Percentiles rank a stretch among this genome's conserved stretches.
Evolutionary conservation across 2,329 filamentous ascomycete genomes (phyloP).

Genomic region (Fusarium caatingaense): DNA sequence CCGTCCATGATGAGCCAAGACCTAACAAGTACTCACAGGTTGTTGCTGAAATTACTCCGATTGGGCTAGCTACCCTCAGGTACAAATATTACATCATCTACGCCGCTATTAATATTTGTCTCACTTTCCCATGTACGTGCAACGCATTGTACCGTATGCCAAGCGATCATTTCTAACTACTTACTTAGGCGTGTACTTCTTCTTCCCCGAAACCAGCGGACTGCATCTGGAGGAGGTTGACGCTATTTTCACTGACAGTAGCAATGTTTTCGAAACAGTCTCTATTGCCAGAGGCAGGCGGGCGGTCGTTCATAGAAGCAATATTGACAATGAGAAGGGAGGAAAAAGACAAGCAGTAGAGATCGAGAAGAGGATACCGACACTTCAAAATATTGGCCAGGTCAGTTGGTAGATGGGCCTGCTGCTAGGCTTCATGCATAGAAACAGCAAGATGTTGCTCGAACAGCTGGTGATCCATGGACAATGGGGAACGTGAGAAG

Average conservation of each 20-base stretch:
- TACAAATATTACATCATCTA: slow-evolving; percentile 16
- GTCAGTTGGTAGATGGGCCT: too few species aligned
- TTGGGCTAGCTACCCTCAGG: slow-evolving; percentile 8
- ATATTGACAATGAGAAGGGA: accelerated
- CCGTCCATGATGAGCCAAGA: accelerated
- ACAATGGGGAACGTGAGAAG: too few species aligned
- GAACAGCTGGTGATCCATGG: too few species aligned
- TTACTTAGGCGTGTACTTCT: background rate
- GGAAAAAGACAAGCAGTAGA: background rate
- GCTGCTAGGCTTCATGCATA: accelerated
- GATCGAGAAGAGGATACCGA: background rate
- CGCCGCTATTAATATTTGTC: slow-evolving; percentile 1
- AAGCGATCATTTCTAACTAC: background rate
- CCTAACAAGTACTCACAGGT: background rate
- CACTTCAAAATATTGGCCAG: background rate
- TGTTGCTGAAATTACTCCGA: slow-evolving; percentile 11
- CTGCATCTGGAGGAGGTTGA: slow-evolving; percentile 6
- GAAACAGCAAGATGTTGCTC: too few species aligned
- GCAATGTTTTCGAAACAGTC: background rate
- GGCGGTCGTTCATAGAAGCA: accelerated
- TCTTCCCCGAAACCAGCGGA: slow-evolving; percentile 8
- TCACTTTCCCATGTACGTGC: background rate
- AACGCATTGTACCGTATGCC: accelerated
- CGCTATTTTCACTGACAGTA: background rate
- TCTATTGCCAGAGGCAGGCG: background rate